Evolutionary conservation across 1,284 basidiomycete genomes (phyloP), one percentile per base, ranked within the genome.

Genomic region (Trichosporon sp.): DNA sequence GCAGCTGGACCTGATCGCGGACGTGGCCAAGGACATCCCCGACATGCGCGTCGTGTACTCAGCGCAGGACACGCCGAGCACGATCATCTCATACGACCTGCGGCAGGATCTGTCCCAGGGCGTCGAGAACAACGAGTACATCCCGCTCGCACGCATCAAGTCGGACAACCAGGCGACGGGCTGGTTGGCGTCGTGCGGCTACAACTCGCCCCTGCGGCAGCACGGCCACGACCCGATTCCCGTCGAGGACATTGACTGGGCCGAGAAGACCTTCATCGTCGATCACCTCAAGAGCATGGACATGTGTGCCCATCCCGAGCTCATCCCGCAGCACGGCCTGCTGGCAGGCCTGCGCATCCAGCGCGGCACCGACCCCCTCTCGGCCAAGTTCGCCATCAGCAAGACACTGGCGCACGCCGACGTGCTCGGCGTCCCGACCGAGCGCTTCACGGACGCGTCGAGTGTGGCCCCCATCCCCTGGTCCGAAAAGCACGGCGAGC

Each of bases 81-180:
- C 86, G 26, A 79, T 85, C 19, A 82, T 86, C 1, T 84, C 87
- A 68, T 85, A 82, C 71, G 85, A 85, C 48, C 78, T 88, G 66
- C 82, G 82, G 69, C 46, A 80, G 2, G 79, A 84, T 65, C 85
- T 87, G 2, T 61, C 85, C n/a, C 78, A 85, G 32, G 86, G 86
- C 32, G 85, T 86, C 0, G 81, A 82, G 43, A 78, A 82, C 16
- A 84, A 82, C n/a, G 82, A 84, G 75, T 84, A n/a, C 32, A 16
- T 63, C 32, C 59, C 59, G 59, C 31, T 63, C 14, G 59, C 19
- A 4, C 31, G 21, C 31, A 35, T 63, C 59, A 63, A 37, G 59
- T 10, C 59, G 10, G 59, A 63, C 59, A 63, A 63, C 59, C 11
- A 32, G 1, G n/a, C 37, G 14, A 63, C 59, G 32, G 59, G 59